A percentile compares a stretch with the other conserved stretches of the same genome.
These are phyloP conservation scores for Colletotrichum orbiculare DNA, from an alignment of 2,329 filamentous ascomycete genomes.

Conservation along the genomic window DNA sequence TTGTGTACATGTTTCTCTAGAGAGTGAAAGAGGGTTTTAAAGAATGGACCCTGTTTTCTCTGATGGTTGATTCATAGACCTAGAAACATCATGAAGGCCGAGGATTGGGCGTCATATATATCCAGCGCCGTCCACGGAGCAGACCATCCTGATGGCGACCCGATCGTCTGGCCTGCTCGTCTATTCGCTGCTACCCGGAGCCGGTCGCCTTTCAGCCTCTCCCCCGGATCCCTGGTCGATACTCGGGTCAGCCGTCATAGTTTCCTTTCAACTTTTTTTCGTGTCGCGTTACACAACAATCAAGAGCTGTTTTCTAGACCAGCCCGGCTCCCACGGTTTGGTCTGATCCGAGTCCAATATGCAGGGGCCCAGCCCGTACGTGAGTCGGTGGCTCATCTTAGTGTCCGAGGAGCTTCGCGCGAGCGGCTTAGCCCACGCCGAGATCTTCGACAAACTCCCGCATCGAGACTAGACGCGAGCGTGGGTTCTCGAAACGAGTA, in stretches of 20 bases:
- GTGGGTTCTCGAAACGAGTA: too few species aligned
- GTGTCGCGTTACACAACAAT: neutral
- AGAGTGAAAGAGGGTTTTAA: neutral
- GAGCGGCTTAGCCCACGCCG: neutral
- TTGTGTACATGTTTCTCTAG: neutral
- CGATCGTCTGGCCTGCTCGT: neutral
- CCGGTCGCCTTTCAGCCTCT: neutral
- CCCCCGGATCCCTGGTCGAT: neutral
- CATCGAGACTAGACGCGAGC: neutral
- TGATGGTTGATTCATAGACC: neutral
- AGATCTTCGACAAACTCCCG: neutral
- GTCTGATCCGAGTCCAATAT: slow-evolving; percentile 10
- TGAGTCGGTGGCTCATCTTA: slow-evolving; percentile 8
- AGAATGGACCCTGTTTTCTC: slow-evolving; percentile 9
- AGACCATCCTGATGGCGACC: neutral
- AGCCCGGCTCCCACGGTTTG: neutral
- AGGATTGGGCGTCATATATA: neutral
- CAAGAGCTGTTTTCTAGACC: neutral
- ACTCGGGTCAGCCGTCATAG: neutral
- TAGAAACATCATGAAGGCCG: neutral
- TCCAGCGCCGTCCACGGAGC: neutral
- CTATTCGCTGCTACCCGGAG: slow-evolving; percentile 10
- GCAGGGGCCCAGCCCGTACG: neutral
- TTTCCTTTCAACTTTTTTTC: neutral
- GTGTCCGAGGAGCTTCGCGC: neutral